Percentiles rank a stretch among this genome's conserved stretches.
Conservation (phyloP, 768 basidiomycete species). For the Clavulina sp. region DNA sequence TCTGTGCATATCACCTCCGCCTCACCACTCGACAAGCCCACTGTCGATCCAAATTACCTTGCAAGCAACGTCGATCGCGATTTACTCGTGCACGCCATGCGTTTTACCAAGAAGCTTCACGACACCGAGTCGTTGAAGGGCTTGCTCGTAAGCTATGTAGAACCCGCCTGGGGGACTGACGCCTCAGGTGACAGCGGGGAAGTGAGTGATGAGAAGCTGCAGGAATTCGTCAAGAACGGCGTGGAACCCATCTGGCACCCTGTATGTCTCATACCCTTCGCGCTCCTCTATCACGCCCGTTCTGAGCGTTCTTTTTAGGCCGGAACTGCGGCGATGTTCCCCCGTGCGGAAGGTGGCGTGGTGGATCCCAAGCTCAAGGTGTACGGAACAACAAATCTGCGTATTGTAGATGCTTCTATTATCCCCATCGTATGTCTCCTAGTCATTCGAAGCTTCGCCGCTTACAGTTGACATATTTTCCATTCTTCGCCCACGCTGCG, state of each 20-base stretch:
- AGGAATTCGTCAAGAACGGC: neutral
- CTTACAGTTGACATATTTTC: neutral
- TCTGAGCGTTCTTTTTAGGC: neutral
- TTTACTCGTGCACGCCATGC: constrained; percentile 5
- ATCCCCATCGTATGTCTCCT: neutral
- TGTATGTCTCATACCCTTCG: too few species aligned
- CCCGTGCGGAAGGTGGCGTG: neutral
- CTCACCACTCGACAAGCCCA: constrained; percentile 4
- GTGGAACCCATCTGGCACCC: neutral
- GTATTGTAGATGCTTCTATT: neutral
- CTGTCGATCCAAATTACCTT: constrained; percentile 9
- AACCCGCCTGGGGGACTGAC: neutral
- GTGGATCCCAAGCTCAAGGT: neutral
- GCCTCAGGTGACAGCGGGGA: too few species aligned
- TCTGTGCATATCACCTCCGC: constrained; percentile 4
- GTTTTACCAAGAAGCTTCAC: constrained; percentile 3
- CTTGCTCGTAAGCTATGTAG: neutral
- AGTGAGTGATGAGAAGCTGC: neutral
- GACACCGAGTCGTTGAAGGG: neutral
- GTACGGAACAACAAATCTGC: constrained; percentile 1
- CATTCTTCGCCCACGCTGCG: neutral
- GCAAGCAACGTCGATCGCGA: constrained; percentile 8
- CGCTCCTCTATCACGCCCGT: too few species aligned
- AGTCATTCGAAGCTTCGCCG: too few species aligned
- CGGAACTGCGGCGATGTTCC: constrained; percentile 1